Base-by-base conservation (phyloP, 495 filamentous ascomycete species). In the Lepidopterella palustris region DNA sequence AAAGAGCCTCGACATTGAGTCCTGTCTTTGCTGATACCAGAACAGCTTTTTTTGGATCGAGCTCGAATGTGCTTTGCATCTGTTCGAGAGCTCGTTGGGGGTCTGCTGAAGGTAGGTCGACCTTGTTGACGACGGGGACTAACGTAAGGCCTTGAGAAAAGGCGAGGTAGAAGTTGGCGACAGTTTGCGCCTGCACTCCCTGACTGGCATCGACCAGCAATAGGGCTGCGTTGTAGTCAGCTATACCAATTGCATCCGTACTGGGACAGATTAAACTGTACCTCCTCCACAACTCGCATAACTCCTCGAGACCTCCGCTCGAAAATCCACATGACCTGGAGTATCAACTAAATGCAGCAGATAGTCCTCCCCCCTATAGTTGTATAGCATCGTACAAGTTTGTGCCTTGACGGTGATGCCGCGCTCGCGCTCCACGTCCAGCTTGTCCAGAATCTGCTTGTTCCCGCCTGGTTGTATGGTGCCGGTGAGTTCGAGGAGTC, bases 341-440 rank as follows among this genome's bases (percentile, higher is more conserved):
- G 93, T 98, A 74, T 98, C 93, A 51, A 98, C 91, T 42, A 98
- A 78, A 74, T 98, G 93, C 11, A 98, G 76, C 25, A 98, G 78
- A 73, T 97, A 96, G 69, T 98, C 93, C 55, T 87, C 78, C 2
- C 87, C 90, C 21, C 88, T 77, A 71, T 91, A 77, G 32, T 89
- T 89, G 73, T 96, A 96, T 42, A 98, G 80, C 93, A 98, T 98
- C 32, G 84, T 91, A 76, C 95, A 97, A 55, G 93, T 97, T 76
- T 98, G 95, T 45, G 93, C 93, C 77, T 98, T 98, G 71, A 98
- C 93, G 2, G 93, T 98, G 68, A 98, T 98, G 47, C 93, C 93
- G 27, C 93, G 82, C 71, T 97, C 90, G 27, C 95, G 80, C 71
- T 98, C 93, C 39, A 97, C 93, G 72, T 98, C 93, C 32, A 98